Evolutionary conservation across 148 eudicot species (phyloP).

Genomic region (Tetragonia tetragonoides): DNA sequence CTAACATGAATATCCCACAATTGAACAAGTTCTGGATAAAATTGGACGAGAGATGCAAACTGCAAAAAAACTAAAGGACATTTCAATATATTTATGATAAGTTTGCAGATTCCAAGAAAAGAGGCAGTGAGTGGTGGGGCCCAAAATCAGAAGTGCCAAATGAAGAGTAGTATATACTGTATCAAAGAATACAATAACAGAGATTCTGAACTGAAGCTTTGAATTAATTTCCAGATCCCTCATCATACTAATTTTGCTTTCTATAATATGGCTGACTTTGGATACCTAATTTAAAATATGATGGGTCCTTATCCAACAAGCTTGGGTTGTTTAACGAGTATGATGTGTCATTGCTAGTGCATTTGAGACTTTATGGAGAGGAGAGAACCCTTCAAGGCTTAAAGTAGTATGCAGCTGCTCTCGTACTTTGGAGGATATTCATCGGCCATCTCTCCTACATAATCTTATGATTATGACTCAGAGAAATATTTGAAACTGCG

Average conservation of each 20-base stretch:
- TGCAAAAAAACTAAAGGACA: not conserved
- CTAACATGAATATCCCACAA: not conserved
- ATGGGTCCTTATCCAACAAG: not conserved
- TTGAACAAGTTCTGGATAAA: not conserved
- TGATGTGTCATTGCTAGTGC: not conserved
- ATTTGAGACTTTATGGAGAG: not conserved
- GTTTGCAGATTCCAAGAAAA: not conserved
- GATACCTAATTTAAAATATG: not conserved
- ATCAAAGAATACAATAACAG: not conserved
- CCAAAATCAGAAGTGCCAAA: not conserved
- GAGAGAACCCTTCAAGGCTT: not conserved
- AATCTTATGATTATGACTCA: too few relatives aligned
- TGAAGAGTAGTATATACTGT: not conserved
- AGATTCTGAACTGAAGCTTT: not conserved
- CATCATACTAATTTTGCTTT: not conserved
- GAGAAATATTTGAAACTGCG: not conserved
- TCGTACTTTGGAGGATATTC: too few relatives aligned
- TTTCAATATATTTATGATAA: not conserved
- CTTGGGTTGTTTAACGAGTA: not conserved
- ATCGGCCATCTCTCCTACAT: too few relatives aligned
- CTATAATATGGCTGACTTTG: not conserved
- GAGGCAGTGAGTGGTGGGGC: not conserved
- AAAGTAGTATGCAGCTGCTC: not conserved
- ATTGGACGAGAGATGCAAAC: not conserved
- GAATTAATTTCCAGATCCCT: not conserved